phyloP scores from a whole-genome alignment of 1,139 yeast species.

The Taphrina flavorubra region DNA sequence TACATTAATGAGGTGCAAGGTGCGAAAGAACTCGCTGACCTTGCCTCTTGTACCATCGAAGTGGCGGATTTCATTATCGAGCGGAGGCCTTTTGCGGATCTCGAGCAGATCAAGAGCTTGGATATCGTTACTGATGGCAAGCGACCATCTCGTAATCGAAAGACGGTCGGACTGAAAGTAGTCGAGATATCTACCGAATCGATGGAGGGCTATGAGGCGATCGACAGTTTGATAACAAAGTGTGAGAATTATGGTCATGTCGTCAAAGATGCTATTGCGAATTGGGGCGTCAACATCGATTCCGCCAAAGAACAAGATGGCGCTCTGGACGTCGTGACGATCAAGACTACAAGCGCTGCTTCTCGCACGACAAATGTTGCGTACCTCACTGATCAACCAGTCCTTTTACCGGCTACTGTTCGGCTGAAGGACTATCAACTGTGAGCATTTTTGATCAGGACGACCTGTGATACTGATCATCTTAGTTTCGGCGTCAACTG shows the following conservation, averaged over 20 bases:
- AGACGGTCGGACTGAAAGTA: conserved; percentile 71
- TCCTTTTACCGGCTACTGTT: conserved; percentile 64
- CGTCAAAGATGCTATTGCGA: conserved; percentile 72
- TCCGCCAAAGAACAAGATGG: conserved; percentile 63
- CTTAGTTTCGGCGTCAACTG: conserved; percentile 82
- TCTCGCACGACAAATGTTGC: conserved; percentile 50
- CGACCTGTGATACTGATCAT: background rate
- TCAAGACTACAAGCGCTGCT: conserved; percentile 43
- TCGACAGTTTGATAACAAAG: conserved; percentile 81
- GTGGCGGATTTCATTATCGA: conserved; percentile 67
- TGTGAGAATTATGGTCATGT: conserved; percentile 78
- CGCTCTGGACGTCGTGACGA: conserved; percentile 55
- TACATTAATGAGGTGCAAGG: conserved; percentile 76
- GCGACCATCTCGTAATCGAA: conserved; percentile 52
- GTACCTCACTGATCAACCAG: conserved; percentile 76
- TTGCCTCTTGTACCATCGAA: conserved; percentile 72
- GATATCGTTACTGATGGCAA: conserved; percentile 50
- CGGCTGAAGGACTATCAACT: conserved; percentile 86
- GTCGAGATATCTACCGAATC: conserved; percentile 61
- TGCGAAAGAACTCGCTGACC: conserved; percentile 75
- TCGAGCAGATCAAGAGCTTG: conserved; percentile 64
- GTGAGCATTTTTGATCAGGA: background rate
- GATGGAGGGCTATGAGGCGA: conserved; percentile 88
- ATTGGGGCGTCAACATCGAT: conserved; percentile 80
- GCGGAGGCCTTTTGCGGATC: conserved; percentile 67